Base-by-base conservation (phyloP, 2,329 filamentous ascomycete genomes). In the Magnaporthiopsis rhizophila region DNA sequence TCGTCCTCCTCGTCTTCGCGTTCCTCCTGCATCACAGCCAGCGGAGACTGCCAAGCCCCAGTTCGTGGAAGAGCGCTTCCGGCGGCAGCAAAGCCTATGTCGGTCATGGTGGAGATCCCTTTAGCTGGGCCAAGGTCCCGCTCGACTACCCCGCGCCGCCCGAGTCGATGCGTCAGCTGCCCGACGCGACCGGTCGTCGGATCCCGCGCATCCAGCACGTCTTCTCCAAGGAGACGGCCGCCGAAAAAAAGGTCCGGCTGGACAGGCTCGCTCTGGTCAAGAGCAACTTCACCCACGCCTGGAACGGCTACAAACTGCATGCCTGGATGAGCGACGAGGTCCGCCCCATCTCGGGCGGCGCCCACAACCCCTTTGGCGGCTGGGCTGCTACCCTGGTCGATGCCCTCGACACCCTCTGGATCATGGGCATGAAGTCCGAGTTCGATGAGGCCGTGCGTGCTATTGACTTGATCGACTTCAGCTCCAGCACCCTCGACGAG, bases 331-430 rank as follows among this genome's bases (percentile, higher is more conserved):
- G 78, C 61, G 81, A 83, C 66, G 80, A 81, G 65, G 69, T 83
- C 13, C 74, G 73, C 65, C 81, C 81, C 13, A 71, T 81, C 8
- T 76, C 77, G 38, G 78, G 77, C 60, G 71, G 73, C 13, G 77
- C 69, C 59, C 74, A 71, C n/a, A 77, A 81, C 64, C 71, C 73
- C n/a, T 82, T 83, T 68, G 77, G 76, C 6, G 78, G 78, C 38
- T 83, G 86, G 86, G 85, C 83, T 8, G 86, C 86, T 5, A 89
- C 86, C 7, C 75, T 89, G 65, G 85, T 89, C n/a, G 87, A 89
- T 71, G 77, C 84, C 3, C 78, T 87, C 65, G 85, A 87, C 68
- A 83, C 83, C 1, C 75, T 88, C 2, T 82, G 79, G 77, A 86
- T 88, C 65, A 83, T 87, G 81, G 84, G 78, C 18, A 69, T 87